phyloP scores from a whole-genome alignment of 2,329 filamentous ascomycete species.

The Pezicula carpinea region DNA sequence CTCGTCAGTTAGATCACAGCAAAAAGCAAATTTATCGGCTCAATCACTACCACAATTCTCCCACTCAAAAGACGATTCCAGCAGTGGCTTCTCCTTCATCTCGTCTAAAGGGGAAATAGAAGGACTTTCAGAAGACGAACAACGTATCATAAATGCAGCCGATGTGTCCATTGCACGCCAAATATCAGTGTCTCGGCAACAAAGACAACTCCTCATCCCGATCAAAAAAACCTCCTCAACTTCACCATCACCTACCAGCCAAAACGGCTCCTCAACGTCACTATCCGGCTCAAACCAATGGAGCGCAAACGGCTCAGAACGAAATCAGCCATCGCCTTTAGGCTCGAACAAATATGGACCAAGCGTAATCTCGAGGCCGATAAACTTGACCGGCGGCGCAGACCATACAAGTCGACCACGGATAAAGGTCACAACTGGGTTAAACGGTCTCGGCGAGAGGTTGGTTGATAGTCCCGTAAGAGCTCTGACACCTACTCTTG shows the following conservation, averaged over 20 bases:
- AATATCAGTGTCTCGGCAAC: slow-evolving; percentile 60
- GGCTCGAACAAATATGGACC: not conserved
- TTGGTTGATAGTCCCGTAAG: slow-evolving; percentile 15
- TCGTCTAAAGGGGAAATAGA: not conserved
- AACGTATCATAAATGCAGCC: slow-evolving; percentile 48
- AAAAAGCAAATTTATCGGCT: slow-evolving; percentile 2
- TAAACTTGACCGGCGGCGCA: not conserved
- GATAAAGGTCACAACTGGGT: not conserved
- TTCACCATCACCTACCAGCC: not conserved
- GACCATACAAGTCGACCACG: not conserved
- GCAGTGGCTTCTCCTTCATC: not conserved
- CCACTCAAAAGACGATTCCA: not conserved
- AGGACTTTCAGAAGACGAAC: slow-evolving; percentile 28
- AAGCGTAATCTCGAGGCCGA: not conserved
- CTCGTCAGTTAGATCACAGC: slow-evolving; percentile 4
- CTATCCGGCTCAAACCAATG: slow-evolving; percentile 24
- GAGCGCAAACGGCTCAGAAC: not conserved
- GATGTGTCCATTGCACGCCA: slow-evolving; percentile 65
- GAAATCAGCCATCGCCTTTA: not conserved
- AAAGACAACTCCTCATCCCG: slow-evolving; percentile 53
- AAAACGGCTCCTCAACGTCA: not conserved
- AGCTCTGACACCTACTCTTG: slow-evolving; percentile 20
- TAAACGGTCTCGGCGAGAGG: slow-evolving; percentile 3
- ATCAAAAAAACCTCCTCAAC: slow-evolving; percentile 33
- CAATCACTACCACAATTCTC: not conserved